These are phyloP conservation scores for Kwoniella mangroviensis DNA, from an alignment of 768 basidiomycete genomes.

Conservation along the genomic window DNA sequence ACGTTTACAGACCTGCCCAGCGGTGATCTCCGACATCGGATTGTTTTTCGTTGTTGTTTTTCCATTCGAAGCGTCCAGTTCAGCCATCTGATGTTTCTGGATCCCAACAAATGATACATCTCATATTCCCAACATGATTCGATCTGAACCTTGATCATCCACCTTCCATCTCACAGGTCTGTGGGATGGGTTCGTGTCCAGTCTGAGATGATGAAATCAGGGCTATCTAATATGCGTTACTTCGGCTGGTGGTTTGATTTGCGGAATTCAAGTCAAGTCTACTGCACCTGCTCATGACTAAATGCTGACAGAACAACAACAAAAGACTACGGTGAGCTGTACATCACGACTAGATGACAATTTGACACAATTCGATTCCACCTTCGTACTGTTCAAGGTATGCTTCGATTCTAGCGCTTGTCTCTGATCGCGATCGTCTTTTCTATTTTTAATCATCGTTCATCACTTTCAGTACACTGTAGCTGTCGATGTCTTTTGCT, in stretches of 20 bases:
- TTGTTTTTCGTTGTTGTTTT: slow-evolving; percentile 5
- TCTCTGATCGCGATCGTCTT: too few species aligned
- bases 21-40: background rate
- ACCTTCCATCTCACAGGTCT: background rate
- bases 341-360: too few species aligned
- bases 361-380: too few species aligned
- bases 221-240: slow-evolving; percentile 9
- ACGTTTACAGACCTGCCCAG: background rate
- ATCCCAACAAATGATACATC: slow-evolving; percentile 13
- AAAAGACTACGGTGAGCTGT: too few species aligned
- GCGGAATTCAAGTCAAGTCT: background rate
- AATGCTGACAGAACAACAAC: background rate
- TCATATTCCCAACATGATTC: background rate
- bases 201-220: slow-evolving; percentile 30
- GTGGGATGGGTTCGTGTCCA: background rate
- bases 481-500: too few species aligned
- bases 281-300: background rate
- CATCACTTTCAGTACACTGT: too few species aligned
- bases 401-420: too few species aligned
- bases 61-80: background rate
- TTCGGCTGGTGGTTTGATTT: background rate
- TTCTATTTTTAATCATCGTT: too few species aligned
- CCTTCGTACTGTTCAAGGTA: too few species aligned
- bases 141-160: slow-evolving; percentile 11
- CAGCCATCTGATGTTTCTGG: slow-evolving; percentile 15